Conservation (phyloP, 1,284 basidiomycete genomes). For the Ustilago shanxiensis region DNA sequence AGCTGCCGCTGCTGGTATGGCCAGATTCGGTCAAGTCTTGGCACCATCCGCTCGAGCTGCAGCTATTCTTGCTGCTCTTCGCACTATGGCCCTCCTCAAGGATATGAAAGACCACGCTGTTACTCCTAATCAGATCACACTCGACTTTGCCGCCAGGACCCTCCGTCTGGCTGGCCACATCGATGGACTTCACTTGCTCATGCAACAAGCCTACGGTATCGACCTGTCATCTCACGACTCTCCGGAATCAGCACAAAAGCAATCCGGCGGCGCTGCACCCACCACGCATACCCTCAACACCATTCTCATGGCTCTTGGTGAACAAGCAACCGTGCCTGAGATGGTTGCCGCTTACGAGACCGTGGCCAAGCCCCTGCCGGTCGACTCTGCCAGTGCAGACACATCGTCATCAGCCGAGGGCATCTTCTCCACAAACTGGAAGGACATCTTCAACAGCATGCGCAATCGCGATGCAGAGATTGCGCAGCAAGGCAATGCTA, state of each 20-base stretch:
- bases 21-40: slow-evolving; percentile 40
- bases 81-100: slow-evolving; percentile 52
- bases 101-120: slow-evolving; percentile 58
- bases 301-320: slow-evolving; percentile 67
- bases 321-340: slow-evolving; percentile 61
- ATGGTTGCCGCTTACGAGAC: slow-evolving; percentile 67
- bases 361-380: slow-evolving; percentile 54
- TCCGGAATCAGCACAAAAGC: slow-evolving; percentile 6
- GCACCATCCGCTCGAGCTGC: slow-evolving; percentile 46
- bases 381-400: slow-evolving; percentile 3
- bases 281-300: slow-evolving; percentile 66
- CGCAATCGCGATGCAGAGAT: slow-evolving; percentile 23
- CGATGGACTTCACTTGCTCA: slow-evolving; percentile 53
- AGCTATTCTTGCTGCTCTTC: slow-evolving; percentile 49
- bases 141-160: slow-evolving; percentile 59
- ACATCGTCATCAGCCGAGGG: slow-evolving; percentile 18
- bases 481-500: slow-evolving; percentile 8
- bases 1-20: slow-evolving; percentile 36
- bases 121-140: slow-evolving; percentile 48
- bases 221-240: slow-evolving; percentile 59
- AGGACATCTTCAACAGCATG: slow-evolving; percentile 45
- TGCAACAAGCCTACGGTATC: slow-evolving; percentile 61
- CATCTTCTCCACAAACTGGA: slow-evolving; percentile 48
- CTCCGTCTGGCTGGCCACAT: slow-evolving; percentile 62
- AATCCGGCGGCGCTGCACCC: slow-evolving; percentile 27